These are phyloP conservation scores for Micractinium sp. DNA, from an alignment of 139 green algal genomes.

Conservation along the genomic window DNA sequence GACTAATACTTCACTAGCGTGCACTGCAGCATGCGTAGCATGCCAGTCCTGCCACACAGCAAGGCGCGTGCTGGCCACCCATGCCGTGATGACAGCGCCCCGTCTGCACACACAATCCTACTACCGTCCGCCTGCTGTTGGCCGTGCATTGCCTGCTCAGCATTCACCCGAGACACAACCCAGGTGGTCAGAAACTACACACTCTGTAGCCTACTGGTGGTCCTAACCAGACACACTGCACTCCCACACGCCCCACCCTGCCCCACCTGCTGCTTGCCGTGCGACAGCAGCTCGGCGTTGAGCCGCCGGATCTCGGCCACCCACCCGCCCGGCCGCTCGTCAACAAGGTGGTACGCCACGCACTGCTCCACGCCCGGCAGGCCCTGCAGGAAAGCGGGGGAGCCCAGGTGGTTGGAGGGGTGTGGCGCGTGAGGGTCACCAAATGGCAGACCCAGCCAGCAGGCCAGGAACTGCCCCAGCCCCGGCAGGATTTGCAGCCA, in stretches of 20 bases:
- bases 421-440: not conserved
- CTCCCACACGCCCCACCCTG: not conserved
- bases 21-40: not conserved
- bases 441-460: no score
- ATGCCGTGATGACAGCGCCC: no score
- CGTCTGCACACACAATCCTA: no score
- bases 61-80: no score
- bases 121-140: no score
- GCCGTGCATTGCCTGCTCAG: no score
- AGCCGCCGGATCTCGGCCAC: conserved; percentile 43
- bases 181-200: not conserved
- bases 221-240: not conserved
- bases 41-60: no score
- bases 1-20: not conserved
- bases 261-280: conserved; percentile 14
- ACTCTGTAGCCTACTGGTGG: no score
- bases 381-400: conserved; percentile 6
- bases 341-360: conserved; percentile 53
- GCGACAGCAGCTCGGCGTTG: conserved; percentile 23
- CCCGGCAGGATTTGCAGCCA: no score
- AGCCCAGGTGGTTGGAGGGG: not conserved
- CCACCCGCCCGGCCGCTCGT: conserved; percentile 51
- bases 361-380: conserved; percentile 51
- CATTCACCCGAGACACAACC: not conserved
- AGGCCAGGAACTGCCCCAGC: not conserved